Evolutionary conservation across 768 basidiomycete genomes (phyloP), one percentile per base, ranked within the genome.

Genomic region (Pleurotus sapidus): DNA sequence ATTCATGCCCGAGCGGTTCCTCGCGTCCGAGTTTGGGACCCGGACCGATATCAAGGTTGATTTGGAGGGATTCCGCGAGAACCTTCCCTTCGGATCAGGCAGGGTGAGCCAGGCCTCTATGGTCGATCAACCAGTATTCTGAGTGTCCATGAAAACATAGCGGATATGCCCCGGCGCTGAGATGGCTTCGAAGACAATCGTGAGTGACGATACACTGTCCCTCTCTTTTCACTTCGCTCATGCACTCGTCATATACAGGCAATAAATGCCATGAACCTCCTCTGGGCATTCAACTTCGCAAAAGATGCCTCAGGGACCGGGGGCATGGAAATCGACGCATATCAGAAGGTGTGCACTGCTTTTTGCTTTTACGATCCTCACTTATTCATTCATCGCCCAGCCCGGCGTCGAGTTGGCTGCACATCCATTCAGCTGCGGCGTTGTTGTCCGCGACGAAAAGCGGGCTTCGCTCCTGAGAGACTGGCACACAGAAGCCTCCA

Each of bases 201-300:
- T 65, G 49, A 30, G 61, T 18, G 34, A 55, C 17, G 2, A 30
- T 5, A 24, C n/a, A 0, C 18, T 55, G 20, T 30, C 39, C 20
- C 25, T 55, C 20, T 38, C 49, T 46, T 6, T n/a, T 15, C 11
- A 14, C 23, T 3, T 51, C 17, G 23, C 40, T 46, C 14, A 17
- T 20, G n/a, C 51, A 12, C n/a, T n/a, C 49, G 5, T 24, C 11
- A 9, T 7, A 20, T 48, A 23, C 49, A 68, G 67, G 49, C 57
- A 34, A 57, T 72, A 18, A 66, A 65, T 46, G 60, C 58, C 7
- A 67, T 68, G 64, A 66, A 64, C 45, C 63, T 72, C 7, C 17
- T 72, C 3, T 72, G 70, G 70, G 67, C 66, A 3, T 72, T 72
- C 62, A 58, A 67, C 39, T 72, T 68, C 57, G 25, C 49, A 24